These are phyloP conservation scores for Termitomyces sp. DNA, from an alignment of 768 basidiomycete species.

Conservation along the genomic window DNA sequence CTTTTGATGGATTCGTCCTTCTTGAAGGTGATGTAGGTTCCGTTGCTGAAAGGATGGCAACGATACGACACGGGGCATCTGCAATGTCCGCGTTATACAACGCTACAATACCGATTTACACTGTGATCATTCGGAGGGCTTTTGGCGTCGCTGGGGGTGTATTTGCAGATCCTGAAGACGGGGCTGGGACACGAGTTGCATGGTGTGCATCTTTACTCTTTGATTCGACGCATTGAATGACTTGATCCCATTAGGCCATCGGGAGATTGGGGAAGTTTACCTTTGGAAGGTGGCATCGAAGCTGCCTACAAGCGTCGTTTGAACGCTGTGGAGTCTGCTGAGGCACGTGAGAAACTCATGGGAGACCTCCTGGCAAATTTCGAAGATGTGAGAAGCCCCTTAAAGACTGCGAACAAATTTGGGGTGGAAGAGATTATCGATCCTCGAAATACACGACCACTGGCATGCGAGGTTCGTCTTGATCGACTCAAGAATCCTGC, in stretches of 20 bases:
- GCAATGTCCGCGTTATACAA: constrained; percentile 37
- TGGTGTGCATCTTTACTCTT: constrained; percentile 26
- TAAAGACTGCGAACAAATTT: constrained; percentile 38
- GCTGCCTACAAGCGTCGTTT: constrained; percentile 41
- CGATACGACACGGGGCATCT: constrained; percentile 38
- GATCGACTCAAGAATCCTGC: not conserved
- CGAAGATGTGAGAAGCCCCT: constrained; percentile 36
- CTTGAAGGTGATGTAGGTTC: not conserved
- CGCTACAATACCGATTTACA: constrained; percentile 37
- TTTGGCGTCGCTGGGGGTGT: constrained; percentile 41
- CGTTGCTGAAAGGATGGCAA: constrained; percentile 35
- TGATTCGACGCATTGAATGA: not conserved
- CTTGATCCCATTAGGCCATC: constrained; percentile 31
- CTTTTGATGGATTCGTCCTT: not conserved
- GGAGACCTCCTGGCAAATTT: constrained; percentile 32
- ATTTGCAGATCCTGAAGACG: constrained; percentile 37
- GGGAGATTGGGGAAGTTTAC: constrained; percentile 42
- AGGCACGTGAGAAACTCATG: constrained; percentile 35
- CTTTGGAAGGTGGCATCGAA: constrained; percentile 41
- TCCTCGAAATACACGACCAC: constrained; percentile 35
- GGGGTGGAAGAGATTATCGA: constrained; percentile 43
- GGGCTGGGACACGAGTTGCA: constrained; percentile 32
- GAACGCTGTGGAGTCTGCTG: constrained; percentile 27
- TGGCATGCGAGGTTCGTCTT: constrained; percentile 35
- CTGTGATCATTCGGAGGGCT: constrained; percentile 35